Conservation (phyloP, 1,284 basidiomycete genomes). For the Malassezia furfur region DNA sequence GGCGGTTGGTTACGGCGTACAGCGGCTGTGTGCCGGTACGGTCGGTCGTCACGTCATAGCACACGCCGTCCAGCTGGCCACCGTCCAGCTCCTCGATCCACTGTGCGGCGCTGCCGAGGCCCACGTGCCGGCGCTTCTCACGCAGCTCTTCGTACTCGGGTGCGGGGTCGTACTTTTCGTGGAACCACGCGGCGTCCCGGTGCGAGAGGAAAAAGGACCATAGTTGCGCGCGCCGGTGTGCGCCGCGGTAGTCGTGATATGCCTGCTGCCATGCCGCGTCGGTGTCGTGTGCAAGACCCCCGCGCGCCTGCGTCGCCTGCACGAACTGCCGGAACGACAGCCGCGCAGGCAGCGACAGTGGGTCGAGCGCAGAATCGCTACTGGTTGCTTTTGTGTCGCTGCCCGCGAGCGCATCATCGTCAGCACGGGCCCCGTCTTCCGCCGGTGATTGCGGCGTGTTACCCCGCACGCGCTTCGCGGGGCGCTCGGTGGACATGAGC, state of each 20-base stretch:
- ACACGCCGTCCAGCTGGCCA: neutral
- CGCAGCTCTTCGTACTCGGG: slow-evolving; percentile 21
- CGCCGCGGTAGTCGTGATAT: slow-evolving; percentile 34
- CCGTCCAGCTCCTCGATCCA: neutral
- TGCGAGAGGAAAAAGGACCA: slow-evolving; percentile 32
- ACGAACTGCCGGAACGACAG: slow-evolving; percentile 1
- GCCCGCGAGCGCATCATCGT: too few species aligned
- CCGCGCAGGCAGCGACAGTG: neutral
- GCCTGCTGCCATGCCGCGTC: neutral
- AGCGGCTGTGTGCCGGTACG: neutral
- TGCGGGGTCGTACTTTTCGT: slow-evolving; percentile 32
- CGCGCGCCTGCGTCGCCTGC: neutral
- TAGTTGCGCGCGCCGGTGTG: slow-evolving; percentile 28
- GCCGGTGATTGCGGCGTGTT: too few species aligned
- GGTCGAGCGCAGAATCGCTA: neutral
- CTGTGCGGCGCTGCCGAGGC: neutral
- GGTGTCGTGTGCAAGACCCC: neutral
- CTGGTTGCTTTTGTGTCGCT: too few species aligned
- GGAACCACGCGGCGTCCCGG: slow-evolving; percentile 34
- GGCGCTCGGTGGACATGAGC: too few species aligned
- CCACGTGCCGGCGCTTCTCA: slow-evolving; percentile 17
- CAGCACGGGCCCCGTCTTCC: too few species aligned
- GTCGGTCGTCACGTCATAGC: slow-evolving; percentile 5
- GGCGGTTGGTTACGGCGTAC: slow-evolving; percentile 12
- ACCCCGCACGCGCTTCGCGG: too few species aligned